Conservation (phyloP, 257 asterid genomes). For the Echium plantagineum region DNA sequence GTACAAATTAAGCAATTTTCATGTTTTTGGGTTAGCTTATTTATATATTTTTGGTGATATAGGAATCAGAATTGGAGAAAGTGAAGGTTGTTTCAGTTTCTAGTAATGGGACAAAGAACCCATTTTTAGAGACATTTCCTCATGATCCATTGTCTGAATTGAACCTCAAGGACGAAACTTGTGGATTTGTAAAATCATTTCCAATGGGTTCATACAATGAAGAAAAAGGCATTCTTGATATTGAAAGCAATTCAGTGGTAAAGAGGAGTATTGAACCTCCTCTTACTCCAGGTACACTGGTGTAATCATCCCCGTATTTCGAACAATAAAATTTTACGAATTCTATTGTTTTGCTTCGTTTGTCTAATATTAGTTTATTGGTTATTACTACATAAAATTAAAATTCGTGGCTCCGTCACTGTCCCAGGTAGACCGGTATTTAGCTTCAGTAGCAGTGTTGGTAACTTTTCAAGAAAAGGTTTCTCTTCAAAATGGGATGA, state of each 20-base stretch:
- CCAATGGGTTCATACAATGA: conserved; percentile 30
- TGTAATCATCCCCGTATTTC: no score
- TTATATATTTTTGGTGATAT: conserved; percentile 7
- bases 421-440: conserved; percentile 94
- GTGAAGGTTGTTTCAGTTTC: conserved; percentile 17
- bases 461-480: conserved; percentile 46
- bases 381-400: no score
- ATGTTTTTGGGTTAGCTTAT: not conserved
- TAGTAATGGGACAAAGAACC: conserved; percentile 32
- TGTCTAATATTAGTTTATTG: no score
- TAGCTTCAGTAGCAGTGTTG: conserved; percentile 73
- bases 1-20: not conserved
- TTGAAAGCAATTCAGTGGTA: conserved; percentile 19
- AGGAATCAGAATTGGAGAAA: conserved; percentile 47
- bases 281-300: conserved; percentile 45
- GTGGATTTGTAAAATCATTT: conserved; percentile 71
- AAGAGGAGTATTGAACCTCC: conserved; percentile 73
- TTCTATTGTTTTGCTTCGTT: no score
- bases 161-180: conserved; percentile 73
- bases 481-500: conserved; percentile 97
- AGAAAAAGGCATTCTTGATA: conserved; percentile 22
- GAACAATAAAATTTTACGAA: no score
- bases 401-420: no score
- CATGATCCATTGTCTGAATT: conserved; percentile 68
- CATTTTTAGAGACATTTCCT: conserved; percentile 40